A percentile compares a stretch with the other conserved stretches of the same genome.
Conservation (phyloP, 345 rosid species). For the Cardiospermum halicacabum region DNA sequence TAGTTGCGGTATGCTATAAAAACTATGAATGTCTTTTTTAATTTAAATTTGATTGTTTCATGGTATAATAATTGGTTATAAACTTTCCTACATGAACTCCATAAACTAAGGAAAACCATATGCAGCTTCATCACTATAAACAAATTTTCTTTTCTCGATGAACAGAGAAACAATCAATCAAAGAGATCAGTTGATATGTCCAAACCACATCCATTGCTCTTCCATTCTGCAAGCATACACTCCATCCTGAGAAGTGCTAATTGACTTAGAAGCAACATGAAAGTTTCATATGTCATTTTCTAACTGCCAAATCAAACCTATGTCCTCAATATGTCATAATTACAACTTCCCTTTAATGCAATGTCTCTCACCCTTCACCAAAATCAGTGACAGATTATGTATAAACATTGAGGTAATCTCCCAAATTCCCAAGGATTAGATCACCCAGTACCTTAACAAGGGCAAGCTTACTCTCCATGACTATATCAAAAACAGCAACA, state of each 20-base stretch:
- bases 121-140: not conserved
- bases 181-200: not conserved
- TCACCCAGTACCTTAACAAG: not conserved
- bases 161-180: not conserved
- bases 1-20: no score
- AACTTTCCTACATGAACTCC: not conserved
- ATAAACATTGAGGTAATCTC: not conserved
- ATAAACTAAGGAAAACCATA: not conserved
- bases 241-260: not conserved
- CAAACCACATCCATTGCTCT: not conserved
- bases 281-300: not conserved
- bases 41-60: no score
- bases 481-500: not conserved
- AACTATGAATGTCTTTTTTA: no score
- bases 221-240: not conserved
- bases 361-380: not conserved
- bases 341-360: constrained; percentile 2
- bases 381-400: not conserved
- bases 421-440: not conserved
- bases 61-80: no score
- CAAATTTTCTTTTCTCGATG: not conserved
- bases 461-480: not conserved
- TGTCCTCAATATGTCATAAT: not conserved
- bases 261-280: not conserved
- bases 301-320: not conserved